A percentile compares a stretch with the other conserved stretches of the same genome.
Evolutionary conservation across 805 yeast genomes (phyloP).

Genomic region (Millerozyma acaciae): DNA sequence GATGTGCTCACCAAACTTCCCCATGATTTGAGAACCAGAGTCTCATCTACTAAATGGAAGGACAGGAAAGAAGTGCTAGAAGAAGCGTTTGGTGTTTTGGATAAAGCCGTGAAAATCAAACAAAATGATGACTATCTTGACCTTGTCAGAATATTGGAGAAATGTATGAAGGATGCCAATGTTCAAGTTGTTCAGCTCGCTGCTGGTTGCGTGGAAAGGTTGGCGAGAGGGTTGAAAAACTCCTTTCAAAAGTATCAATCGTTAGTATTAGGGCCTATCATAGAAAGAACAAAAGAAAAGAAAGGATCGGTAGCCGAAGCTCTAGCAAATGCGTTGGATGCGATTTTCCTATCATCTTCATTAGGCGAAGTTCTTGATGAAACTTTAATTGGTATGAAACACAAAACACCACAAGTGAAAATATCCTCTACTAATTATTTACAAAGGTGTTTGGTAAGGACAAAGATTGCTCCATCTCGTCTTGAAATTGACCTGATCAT

Average conservation of each 20-base stretch:
- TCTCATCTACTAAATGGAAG: slow-evolving; percentile 77
- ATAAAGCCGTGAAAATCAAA: slow-evolving; percentile 53
- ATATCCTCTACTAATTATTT: slow-evolving; percentile 66
- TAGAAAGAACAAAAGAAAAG: slow-evolving; percentile 87
- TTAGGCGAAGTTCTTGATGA: slow-evolving; percentile 57
- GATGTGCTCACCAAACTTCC: slow-evolving; percentile 68
- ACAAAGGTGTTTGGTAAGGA: slow-evolving; percentile 55
- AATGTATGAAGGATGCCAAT: slow-evolving; percentile 82
- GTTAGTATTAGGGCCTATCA: slow-evolving; percentile 53
- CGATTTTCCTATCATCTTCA: slow-evolving; percentile 51
- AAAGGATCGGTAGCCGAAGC: slow-evolving; percentile 75
- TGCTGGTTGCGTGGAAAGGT: slow-evolving; percentile 55
- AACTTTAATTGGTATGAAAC: slow-evolving; percentile 54
- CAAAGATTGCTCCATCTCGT: slow-evolving; percentile 46
- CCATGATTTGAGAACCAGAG: slow-evolving; percentile 47
- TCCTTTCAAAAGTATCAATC: slow-evolving; percentile 53
- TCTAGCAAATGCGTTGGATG: slow-evolving; percentile 60
- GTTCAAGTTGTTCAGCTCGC: slow-evolving; percentile 81
- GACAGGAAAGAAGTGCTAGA: slow-evolving; percentile 85
- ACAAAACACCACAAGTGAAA: slow-evolving; percentile 81
- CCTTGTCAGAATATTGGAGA: slow-evolving; percentile 60
- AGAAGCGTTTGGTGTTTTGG: slow-evolving; percentile 46
- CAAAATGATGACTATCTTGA: slow-evolving; percentile 60
- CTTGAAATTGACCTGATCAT: slow-evolving; percentile 56
- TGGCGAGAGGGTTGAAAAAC: slow-evolving; percentile 64